phyloP scores from a whole-genome alignment of 2,329 filamentous ascomycete genomes.

The Colletotrichum simmondsii region DNA sequence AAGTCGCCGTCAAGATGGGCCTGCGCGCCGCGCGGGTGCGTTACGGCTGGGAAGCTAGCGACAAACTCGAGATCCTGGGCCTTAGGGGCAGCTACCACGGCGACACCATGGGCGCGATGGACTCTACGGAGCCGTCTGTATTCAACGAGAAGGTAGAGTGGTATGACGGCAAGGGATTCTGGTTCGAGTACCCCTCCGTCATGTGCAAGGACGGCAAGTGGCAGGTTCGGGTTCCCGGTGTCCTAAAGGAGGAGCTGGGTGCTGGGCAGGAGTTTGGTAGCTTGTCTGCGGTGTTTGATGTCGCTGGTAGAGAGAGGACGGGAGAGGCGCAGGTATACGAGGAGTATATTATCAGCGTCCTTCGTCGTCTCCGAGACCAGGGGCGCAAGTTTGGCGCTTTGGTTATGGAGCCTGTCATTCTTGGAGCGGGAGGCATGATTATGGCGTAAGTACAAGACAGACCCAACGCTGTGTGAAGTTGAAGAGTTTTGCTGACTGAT shows the following conservation, averaged over 20 bases:
- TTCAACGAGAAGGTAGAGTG: slow-evolving; percentile 89
- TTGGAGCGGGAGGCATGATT: slow-evolving; percentile 87
- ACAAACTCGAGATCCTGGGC: slow-evolving; percentile 75
- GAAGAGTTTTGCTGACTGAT: slow-evolving; percentile 6
- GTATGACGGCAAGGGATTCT: slow-evolving; percentile 82
- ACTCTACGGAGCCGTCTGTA: slow-evolving; percentile 79
- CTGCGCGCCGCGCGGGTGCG: slow-evolving; percentile 74
- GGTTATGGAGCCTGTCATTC: slow-evolving; percentile 82
- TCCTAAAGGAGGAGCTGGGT: slow-evolving; percentile 58
- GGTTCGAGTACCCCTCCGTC: slow-evolving; percentile 83
- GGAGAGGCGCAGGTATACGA: slow-evolving; percentile 65
- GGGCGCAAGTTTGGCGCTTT: slow-evolving; percentile 79
- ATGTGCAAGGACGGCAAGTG: slow-evolving; percentile 74
- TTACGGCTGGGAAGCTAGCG: slow-evolving; percentile 71
- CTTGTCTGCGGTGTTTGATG: slow-evolving; percentile 69
- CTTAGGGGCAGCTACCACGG: slow-evolving; percentile 87
- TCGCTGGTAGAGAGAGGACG: slow-evolving; percentile 58
- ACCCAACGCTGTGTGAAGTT: not conserved
- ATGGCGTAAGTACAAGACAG: slow-evolving; percentile 68
- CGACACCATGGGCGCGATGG: slow-evolving; percentile 90
- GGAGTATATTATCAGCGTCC: slow-evolving; percentile 64
- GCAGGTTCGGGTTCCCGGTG: slow-evolving; percentile 68
- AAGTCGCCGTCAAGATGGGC: slow-evolving; percentile 89
- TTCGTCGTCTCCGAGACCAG: slow-evolving; percentile 63
- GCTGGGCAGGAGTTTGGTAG: slow-evolving; percentile 54